phyloP scores from a whole-genome alignment of 805 yeast species.

The Lipomyces chichibuensis region DNA sequence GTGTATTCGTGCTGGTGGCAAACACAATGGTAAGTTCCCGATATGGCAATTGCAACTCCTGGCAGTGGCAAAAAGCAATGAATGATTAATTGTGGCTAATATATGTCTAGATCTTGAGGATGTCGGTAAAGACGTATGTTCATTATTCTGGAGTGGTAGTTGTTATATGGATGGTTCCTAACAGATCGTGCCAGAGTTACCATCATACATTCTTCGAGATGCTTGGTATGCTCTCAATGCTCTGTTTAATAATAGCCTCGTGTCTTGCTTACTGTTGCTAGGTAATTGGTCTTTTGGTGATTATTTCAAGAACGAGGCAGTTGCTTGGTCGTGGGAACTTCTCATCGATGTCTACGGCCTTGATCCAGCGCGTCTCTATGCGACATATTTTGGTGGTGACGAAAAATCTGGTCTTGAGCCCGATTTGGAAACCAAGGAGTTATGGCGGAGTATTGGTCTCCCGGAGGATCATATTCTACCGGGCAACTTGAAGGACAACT shows the following conservation, averaged over 20 bases:
- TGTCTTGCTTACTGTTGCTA: background rate
- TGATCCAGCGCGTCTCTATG: slow-evolving; percentile 78
- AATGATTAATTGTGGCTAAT: background rate
- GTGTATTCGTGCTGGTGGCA: slow-evolving; percentile 99
- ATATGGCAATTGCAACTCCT: background rate
- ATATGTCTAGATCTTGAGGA: slow-evolving; percentile 82
- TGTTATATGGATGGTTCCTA: background rate
- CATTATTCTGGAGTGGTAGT: background rate
- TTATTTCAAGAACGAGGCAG: slow-evolving; percentile 94
- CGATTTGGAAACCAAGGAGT: slow-evolving; percentile 87
- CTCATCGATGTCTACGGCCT: slow-evolving; percentile 84
- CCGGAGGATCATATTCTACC: slow-evolving; percentile 90
- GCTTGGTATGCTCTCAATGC: slow-evolving; percentile 65
- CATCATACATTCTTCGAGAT: slow-evolving; percentile 99
- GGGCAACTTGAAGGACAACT: slow-evolving; percentile 87
- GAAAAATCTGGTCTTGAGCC: slow-evolving; percentile 79
- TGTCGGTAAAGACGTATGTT: slow-evolving; percentile 85
- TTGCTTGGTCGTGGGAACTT: slow-evolving; percentile 85
- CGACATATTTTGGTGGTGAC: slow-evolving; percentile 96
- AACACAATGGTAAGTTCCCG: slow-evolving; percentile 56
- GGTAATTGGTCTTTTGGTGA: slow-evolving; percentile 98
- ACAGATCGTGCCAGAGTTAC: slow-evolving; percentile 48
- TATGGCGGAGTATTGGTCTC: slow-evolving; percentile 88
- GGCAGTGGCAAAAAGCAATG: background rate
- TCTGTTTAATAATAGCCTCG: too few relatives aligned